Conservation (phyloP, 2,329 filamentous ascomycete species). For the Aspergillus thermomutatus region DNA sequence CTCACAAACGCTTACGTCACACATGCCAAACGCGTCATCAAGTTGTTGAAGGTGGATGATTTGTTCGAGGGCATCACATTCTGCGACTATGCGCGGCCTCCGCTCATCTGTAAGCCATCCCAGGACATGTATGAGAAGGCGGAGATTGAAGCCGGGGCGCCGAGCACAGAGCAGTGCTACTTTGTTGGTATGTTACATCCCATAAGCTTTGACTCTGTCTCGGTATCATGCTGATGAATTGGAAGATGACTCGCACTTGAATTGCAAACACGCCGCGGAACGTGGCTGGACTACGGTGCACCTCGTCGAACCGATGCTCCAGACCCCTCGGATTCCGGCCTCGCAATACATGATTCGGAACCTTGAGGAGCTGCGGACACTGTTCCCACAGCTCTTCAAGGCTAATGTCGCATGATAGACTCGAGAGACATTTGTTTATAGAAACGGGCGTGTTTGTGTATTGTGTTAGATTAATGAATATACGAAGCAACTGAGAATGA, state of each 20-base stretch:
- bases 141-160: slow-evolving; percentile 76
- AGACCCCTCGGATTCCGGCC: slow-evolving; percentile 60
- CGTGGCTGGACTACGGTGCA: slow-evolving; percentile 86
- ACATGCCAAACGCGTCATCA: slow-evolving; percentile 79
- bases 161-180: slow-evolving; percentile 69
- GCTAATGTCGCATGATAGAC: slow-evolving; percentile 4
- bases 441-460: slow-evolving; percentile 1
- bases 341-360: slow-evolving; percentile 72
- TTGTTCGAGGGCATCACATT: slow-evolving; percentile 93
- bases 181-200: slow-evolving; percentile 86
- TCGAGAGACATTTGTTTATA: slow-evolving; percentile 5
- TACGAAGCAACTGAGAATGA: slow-evolving; percentile 7
- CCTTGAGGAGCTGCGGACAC: slow-evolving; percentile 68
- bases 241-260: slow-evolving; percentile 76
- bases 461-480: slow-evolving; percentile 1
- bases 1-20: slow-evolving; percentile 95
- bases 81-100: slow-evolving; percentile 76
- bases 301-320: slow-evolving; percentile 73
- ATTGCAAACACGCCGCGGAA: slow-evolving; percentile 71
- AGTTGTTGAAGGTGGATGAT: slow-evolving; percentile 76
- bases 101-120: slow-evolving; percentile 83
- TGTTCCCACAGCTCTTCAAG: slow-evolving; percentile 88
- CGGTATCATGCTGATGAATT: slow-evolving; percentile 12
- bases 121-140: slow-evolving; percentile 81
- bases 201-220: not conserved